A percentile compares a stretch with the other conserved stretches of the same genome.
Conservation (phyloP, 805 yeast genomes). For the Metschnikowia borealis region DNA sequence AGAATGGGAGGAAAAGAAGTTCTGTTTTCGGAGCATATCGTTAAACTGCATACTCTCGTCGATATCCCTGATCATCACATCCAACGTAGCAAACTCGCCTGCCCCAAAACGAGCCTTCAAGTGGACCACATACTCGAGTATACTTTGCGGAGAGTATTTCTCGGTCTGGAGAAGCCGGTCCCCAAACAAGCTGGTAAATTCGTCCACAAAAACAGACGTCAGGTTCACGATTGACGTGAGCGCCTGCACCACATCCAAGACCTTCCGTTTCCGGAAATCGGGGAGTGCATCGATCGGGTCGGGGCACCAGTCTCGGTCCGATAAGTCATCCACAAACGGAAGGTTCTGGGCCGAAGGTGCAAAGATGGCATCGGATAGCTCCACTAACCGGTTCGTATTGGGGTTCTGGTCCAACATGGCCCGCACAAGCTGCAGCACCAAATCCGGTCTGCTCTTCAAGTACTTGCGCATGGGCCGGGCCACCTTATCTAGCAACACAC, state of each 20-base stretch:
- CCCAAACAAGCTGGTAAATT: slow-evolving; percentile 60
- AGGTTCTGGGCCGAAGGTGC: slow-evolving; percentile 12
- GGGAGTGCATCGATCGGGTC: slow-evolving; percentile 91
- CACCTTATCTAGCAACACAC: slow-evolving; percentile 75
- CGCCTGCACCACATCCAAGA: slow-evolving; percentile 66
- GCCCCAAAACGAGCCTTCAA: slow-evolving; percentile 65
- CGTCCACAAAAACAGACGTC: slow-evolving; percentile 61
- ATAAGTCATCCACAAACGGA: slow-evolving; percentile 33
- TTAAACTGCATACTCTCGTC: slow-evolving; percentile 51
- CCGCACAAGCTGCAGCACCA: slow-evolving; percentile 62
- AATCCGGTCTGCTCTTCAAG: slow-evolving; percentile 69
- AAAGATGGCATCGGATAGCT: slow-evolving; percentile 52
- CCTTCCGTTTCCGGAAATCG: slow-evolving; percentile 61
- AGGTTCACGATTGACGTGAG: slow-evolving; percentile 69
- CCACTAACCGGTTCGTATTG: slow-evolving; percentile 42
- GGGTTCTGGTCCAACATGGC: slow-evolving; percentile 56
- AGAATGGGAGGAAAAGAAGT: neutral
- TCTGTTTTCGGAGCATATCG: slow-evolving; percentile 25
- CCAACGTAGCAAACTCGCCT: slow-evolving; percentile 61
- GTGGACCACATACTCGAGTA: slow-evolving; percentile 43
- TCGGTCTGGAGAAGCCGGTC: slow-evolving; percentile 45
- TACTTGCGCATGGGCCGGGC: slow-evolving; percentile 71
- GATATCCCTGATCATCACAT: slow-evolving; percentile 81
- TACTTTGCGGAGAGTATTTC: slow-evolving; percentile 37
- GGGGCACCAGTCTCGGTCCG: slow-evolving; percentile 66